Evolutionary conservation across 306 rosid genomes (phyloP).

Genomic region (Vigna radiata): DNA sequence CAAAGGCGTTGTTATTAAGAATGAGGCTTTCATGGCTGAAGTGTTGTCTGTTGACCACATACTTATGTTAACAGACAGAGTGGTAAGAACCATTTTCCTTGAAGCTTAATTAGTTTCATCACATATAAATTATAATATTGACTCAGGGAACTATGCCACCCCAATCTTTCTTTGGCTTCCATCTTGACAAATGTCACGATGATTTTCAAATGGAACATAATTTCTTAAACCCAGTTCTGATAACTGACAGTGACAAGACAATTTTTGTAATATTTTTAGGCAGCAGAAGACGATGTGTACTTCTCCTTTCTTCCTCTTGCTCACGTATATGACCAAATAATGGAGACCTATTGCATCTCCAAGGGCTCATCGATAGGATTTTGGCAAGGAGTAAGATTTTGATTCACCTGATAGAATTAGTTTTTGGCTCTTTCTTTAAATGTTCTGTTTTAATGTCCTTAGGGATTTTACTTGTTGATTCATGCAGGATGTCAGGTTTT

Average conservation of each 20-base stretch:
- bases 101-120: conserved; percentile 19
- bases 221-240: conserved; percentile 1
- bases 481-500: conserved; percentile 80
- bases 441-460: conserved; percentile 23
- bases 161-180: background rate
- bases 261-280: conserved; percentile 35
- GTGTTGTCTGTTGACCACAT: conserved; percentile 83
- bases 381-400: conserved; percentile 71
- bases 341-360: conserved; percentile 82
- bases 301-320: conserved; percentile 85
- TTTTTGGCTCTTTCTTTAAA: conserved; percentile 15
- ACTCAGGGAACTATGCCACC: background rate
- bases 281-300: conserved; percentile 50
- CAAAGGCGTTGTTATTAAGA: conserved; percentile 81
- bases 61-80: conserved; percentile 71
- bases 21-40: conserved; percentile 81
- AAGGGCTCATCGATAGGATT: conserved; percentile 63
- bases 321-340: conserved; percentile 80
- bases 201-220: conserved; percentile 2
- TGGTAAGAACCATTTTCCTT: conserved; percentile 59
- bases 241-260: conserved; percentile 23
- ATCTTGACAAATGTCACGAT: background rate
- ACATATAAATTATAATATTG: background rate
- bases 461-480: conserved; percentile 31
- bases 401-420: conserved; percentile 1